Conservation (phyloP, 2,329 filamentous ascomycete species). For the Gaeumannomyces tritici region DNA sequence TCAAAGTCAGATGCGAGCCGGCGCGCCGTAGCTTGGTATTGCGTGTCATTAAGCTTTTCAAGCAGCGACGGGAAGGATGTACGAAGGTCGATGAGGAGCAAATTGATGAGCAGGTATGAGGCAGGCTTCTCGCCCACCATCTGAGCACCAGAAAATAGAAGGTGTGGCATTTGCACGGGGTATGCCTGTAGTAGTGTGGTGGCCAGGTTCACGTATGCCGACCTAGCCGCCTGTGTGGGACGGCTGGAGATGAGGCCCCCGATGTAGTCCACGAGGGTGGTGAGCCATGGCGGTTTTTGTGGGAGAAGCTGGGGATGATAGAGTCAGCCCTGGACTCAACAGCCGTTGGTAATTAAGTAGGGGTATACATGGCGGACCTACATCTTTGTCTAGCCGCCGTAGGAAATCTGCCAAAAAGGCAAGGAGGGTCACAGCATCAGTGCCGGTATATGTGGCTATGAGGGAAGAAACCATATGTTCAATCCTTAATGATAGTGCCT, state of each 20-base stretch:
- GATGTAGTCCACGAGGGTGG: slow-evolving; percentile 34
- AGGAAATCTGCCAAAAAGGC: slow-evolving; percentile 45
- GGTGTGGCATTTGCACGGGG: slow-evolving; percentile 29
- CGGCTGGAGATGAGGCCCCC: slow-evolving; percentile 42
- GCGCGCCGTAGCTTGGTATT: slow-evolving; percentile 39
- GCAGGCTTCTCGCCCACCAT: slow-evolving; percentile 39
- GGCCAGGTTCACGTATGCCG: slow-evolving; percentile 49
- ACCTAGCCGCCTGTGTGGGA: slow-evolving; percentile 43
- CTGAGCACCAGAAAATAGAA: slow-evolving; percentile 40
- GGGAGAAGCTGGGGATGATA: slow-evolving; percentile 33
- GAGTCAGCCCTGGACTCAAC: not conserved
- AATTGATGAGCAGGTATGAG: slow-evolving; percentile 52
- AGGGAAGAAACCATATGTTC: slow-evolving; percentile 36
- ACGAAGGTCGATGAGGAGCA: slow-evolving; percentile 57
- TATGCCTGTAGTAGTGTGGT: slow-evolving; percentile 49
- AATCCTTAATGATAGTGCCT: slow-evolving; percentile 28
- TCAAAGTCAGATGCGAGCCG: slow-evolving; percentile 54
- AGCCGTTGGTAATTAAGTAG: not conserved
- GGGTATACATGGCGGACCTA: not conserved
- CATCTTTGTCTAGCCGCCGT: slow-evolving; percentile 27
- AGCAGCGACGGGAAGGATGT: slow-evolving; percentile 53
- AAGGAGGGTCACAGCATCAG: slow-evolving; percentile 50
- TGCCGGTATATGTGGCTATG: slow-evolving; percentile 44
- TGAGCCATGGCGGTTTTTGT: slow-evolving; percentile 43
- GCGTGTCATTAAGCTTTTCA: slow-evolving; percentile 42